Percentiles rank a stretch among this genome's conserved stretches.
phyloP scores from a whole-genome alignment of 192 early-diverging fungal genomes.

The Linnemannia zychae region DNA sequence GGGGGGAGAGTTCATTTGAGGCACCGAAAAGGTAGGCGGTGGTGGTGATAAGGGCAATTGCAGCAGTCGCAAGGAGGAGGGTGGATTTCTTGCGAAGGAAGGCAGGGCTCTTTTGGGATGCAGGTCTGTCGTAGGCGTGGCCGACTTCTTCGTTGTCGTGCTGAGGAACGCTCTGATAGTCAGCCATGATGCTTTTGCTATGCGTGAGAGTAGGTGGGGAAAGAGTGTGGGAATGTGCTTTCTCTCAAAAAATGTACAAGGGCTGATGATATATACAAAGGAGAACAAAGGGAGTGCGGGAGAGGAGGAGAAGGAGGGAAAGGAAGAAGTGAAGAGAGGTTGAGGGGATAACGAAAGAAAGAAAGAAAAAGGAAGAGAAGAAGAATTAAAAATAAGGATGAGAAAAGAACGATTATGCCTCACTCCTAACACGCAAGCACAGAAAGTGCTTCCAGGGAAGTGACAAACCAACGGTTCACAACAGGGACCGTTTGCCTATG shows the following conservation, averaged over 20 bases:
- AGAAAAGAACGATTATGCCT: too few relatives aligned
- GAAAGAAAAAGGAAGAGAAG: slow-evolving; percentile 2
- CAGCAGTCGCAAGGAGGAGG: slow-evolving; percentile 44
- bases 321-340: not conserved
- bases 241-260: slow-evolving; percentile 4
- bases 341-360: slow-evolving; percentile 2
- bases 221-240: not conserved
- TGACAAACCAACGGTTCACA: not conserved
- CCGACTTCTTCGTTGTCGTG: slow-evolving; percentile 49
- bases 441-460: not conserved
- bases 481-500: slow-evolving; percentile 4
- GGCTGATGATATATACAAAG: not conserved
- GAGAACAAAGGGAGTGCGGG: not conserved
- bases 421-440: too few relatives aligned
- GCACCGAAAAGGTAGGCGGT: slow-evolving; percentile 42
- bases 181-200: slow-evolving; percentile 28
- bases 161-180: slow-evolving; percentile 42
- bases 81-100: slow-evolving; percentile 52
- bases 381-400: slow-evolving; percentile 5
- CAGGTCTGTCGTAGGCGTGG: slow-evolving; percentile 29
- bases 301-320: not conserved
- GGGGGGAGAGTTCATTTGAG: slow-evolving; percentile 45
- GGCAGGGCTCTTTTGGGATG: slow-evolving; percentile 7
- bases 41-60: slow-evolving; percentile 42
- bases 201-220: not conserved